A percentile compares a stretch with the other conserved stretches of the same genome.
These are phyloP conservation scores for Orobanche coerulescens DNA, from an alignment of 257 asterid species.

Conservation along the genomic window DNA sequence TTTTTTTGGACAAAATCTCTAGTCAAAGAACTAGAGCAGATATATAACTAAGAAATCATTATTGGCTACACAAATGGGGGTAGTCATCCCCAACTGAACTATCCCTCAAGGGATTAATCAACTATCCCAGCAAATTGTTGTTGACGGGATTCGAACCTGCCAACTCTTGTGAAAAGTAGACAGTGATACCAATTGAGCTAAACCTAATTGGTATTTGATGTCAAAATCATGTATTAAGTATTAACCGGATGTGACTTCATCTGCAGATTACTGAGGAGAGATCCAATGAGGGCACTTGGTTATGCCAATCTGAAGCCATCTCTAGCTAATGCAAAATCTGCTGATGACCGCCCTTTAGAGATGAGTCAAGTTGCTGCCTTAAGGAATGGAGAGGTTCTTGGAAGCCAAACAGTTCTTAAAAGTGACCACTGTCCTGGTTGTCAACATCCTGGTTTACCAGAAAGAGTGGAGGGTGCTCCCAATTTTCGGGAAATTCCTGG, in stretches of 20 bases:
- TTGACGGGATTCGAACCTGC: too few relatives aligned
- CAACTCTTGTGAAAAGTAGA: too few relatives aligned
- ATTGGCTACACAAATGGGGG: too few relatives aligned
- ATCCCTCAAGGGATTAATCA: too few relatives aligned
- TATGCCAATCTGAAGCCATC: conserved; percentile 53
- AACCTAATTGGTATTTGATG: too few relatives aligned
- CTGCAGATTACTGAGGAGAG: conserved; percentile 88
- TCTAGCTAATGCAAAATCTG: conserved; percentile 37
- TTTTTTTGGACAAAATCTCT: too few relatives aligned
- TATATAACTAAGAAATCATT: too few relatives aligned
- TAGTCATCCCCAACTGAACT: too few relatives aligned
- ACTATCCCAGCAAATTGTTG: too few relatives aligned
- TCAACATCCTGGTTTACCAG: conserved; percentile 78
- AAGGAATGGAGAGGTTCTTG: conserved; percentile 94
- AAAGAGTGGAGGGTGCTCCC: conserved; percentile 96
- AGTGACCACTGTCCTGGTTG: conserved; percentile 98
- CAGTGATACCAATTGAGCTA: too few relatives aligned
- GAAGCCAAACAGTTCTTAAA: conserved; percentile 96
- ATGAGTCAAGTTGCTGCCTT: conserved; percentile 92
- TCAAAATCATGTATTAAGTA: conserved; percentile 20
- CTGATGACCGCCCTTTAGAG: conserved; percentile 66
- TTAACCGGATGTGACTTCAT: conserved; percentile 18
- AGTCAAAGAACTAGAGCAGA: too few relatives aligned
- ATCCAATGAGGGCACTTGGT: conserved; percentile 98
- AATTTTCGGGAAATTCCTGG: conserved; percentile 93